Evolutionary conservation across 2,329 filamentous ascomycete genomes (phyloP).

Genomic region (Calonectria naviculata): DNA sequence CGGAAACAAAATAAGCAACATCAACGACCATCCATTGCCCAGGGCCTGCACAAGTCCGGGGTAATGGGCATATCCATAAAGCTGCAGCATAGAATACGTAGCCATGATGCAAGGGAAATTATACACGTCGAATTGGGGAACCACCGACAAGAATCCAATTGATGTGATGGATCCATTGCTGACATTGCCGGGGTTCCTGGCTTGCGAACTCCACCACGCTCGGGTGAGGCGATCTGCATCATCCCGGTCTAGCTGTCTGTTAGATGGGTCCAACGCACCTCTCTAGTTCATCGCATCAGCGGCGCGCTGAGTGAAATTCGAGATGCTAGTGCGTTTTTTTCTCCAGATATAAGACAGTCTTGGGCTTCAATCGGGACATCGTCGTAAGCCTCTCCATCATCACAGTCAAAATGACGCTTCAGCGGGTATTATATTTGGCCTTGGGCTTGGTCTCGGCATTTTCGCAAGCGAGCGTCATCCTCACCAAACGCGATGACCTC

Average conservation of each 20-base stretch:
- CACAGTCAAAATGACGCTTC: constrained; percentile 2
- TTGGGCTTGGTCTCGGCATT: constrained; percentile 1
- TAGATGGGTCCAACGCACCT: neutral
- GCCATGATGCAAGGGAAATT: neutral
- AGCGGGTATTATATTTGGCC: constrained; percentile 7
- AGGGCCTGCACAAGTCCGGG: too few species aligned
- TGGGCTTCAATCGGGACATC: too few species aligned
- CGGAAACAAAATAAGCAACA: neutral
- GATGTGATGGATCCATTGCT: neutral
- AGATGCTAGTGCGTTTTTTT: neutral
- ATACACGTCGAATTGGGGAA: neutral
- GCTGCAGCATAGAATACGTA: too few species aligned
- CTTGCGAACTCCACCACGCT: neutral
- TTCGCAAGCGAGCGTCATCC: neutral
- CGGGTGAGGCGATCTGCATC: neutral
- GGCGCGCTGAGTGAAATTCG: neutral
- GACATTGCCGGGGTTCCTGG: neutral
- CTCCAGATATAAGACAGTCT: neutral
- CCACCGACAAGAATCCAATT: too few species aligned
- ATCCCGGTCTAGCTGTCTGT: neutral
- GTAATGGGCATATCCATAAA: neutral
- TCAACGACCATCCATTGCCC: neutral
- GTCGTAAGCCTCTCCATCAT: neutral
- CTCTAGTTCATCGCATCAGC: neutral
- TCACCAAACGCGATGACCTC: constrained; percentile 21